Conservation (phyloP, 768 basidiomycete genomes). For the Agrocybe pediades region DNA sequence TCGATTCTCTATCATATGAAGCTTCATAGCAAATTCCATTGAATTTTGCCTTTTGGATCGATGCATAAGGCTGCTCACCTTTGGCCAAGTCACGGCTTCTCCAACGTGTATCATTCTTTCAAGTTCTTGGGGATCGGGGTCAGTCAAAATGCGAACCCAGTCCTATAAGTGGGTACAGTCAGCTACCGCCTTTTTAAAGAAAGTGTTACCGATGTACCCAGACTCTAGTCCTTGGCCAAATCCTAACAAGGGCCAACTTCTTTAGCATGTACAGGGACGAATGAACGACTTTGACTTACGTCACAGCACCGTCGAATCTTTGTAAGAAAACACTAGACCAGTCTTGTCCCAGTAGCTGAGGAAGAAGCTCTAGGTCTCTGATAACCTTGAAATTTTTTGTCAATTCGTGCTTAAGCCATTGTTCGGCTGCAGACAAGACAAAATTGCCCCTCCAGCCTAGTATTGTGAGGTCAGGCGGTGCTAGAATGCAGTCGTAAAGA, state of each 20-base stretch:
- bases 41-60: neutral
- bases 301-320: constrained; percentile 85
- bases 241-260: constrained; percentile 41
- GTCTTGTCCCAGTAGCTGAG: constrained; percentile 90
- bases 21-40: constrained; percentile 38
- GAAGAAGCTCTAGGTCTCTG: constrained; percentile 92
- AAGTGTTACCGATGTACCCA: constrained; percentile 44
- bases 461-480: neutral
- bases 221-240: constrained; percentile 84
- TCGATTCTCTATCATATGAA: constrained; percentile 96
- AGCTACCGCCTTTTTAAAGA: neutral
- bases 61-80: constrained; percentile 47
- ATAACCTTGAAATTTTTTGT: constrained; percentile 99
- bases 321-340: constrained; percentile 98
- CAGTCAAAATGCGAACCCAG: constrained; percentile 82
- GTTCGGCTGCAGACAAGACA: constrained; percentile 87
- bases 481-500: neutral
- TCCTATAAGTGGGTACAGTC: constrained; percentile 49
- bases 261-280: neutral
- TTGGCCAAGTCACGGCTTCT: constrained; percentile 94
- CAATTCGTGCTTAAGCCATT: constrained; percentile 93
- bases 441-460: constrained; percentile 96
- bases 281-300: constrained; percentile 49
- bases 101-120: constrained; percentile 88
- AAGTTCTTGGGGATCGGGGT: constrained; percentile 80